A percentile compares a stretch with the other conserved stretches of the same genome.
Evolutionary conservation across 257 asterid genomes (phyloP).

Genomic region (Nicotiana undulata): DNA sequence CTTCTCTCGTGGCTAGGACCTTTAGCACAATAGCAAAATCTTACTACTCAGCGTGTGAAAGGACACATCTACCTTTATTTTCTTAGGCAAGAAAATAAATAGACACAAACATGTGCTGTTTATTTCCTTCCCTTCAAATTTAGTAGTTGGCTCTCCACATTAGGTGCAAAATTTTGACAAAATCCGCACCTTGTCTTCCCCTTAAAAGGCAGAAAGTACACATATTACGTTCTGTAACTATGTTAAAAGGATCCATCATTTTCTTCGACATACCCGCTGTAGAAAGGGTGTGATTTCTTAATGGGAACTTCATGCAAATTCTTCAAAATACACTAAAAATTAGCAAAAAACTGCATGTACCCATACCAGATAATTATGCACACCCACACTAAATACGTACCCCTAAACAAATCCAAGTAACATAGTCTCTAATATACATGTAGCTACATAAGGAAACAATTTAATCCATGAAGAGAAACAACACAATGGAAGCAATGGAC

Average conservation of each 20-base stretch:
- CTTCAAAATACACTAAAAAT: not conserved
- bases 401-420: not conserved
- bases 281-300: not conserved
- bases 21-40: not conserved
- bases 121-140: not conserved
- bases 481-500: not conserved
- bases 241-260: not conserved
- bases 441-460: not conserved
- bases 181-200: not conserved
- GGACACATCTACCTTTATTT: not conserved
- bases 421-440: not conserved
- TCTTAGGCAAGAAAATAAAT: not conserved
- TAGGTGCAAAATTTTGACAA: slow-evolving; percentile 1
- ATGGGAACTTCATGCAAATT: not conserved
- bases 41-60: not conserved
- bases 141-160: slow-evolving; percentile 2
- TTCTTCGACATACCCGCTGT: not conserved
- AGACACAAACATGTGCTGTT: not conserved
- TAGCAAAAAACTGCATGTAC: not conserved
- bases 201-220: not conserved
- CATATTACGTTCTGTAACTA: not conserved
- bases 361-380: not conserved
- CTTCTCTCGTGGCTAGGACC: not conserved
- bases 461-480: slow-evolving; percentile 3
- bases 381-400: not conserved